These are phyloP conservation scores for Paecilomyces sp. DNA, from an alignment of 2,329 filamentous ascomycete genomes.

Conservation along the genomic window DNA sequence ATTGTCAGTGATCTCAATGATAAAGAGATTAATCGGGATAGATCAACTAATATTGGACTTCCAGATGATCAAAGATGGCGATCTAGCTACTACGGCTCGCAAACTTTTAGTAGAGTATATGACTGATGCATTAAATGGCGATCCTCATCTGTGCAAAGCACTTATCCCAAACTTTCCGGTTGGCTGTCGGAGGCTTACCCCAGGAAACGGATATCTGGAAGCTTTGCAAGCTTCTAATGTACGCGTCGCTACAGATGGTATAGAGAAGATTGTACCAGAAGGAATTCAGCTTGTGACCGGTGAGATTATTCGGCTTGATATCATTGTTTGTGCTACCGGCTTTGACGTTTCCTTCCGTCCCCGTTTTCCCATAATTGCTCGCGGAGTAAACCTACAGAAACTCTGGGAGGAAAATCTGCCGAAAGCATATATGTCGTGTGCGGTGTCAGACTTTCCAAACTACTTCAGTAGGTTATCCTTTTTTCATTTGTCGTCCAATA, in stretches of 20 bases:
- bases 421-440: slow-evolving; percentile 18
- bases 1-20: no score
- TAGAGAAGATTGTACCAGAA: slow-evolving; percentile 7
- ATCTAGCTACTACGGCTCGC: not conserved
- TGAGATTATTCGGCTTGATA: slow-evolving; percentile 8
- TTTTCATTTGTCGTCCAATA: not conserved
- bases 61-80: not conserved
- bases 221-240: slow-evolving; percentile 11
- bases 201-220: slow-evolving; percentile 15
- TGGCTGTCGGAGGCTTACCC: slow-evolving; percentile 15
- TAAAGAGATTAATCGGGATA: no score
- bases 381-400: slow-evolving; percentile 10
- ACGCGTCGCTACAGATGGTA: slow-evolving; percentile 4
- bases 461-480: not conserved
- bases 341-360: slow-evolving; percentile 8
- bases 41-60: no score
- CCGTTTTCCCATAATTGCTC: slow-evolving; percentile 17
- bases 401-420: slow-evolving; percentile 13
- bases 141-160: not conserved
- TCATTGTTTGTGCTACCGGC: slow-evolving; percentile 7
- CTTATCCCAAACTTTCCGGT: slow-evolving; percentile 10
- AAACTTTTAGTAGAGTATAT: no score
- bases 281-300: slow-evolving; percentile 10
- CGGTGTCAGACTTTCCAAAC: slow-evolving; percentile 19
- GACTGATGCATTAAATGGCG: not conserved